Evolutionary conservation across 2,329 filamentous ascomycete genomes (phyloP), one percentile per base, ranked within the genome.

Genomic region (Phialophora expanda): DNA sequence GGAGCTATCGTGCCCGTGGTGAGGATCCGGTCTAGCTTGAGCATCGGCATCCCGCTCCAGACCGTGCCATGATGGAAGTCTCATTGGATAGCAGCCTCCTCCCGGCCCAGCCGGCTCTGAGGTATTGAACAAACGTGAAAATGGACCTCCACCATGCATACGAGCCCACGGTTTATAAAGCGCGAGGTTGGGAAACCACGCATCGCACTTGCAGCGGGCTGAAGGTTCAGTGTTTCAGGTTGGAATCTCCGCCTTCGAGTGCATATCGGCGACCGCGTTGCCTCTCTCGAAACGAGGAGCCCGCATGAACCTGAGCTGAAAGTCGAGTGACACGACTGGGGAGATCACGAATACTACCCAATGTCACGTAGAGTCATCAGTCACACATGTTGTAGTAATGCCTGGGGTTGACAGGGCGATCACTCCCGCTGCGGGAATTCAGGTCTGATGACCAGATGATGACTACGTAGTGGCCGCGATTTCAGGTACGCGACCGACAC

Each of bases 351-450:
- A n/a, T 44, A n/a, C 38, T 9, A 7, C 38, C 38, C 38, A 44
- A n/a, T 44, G 38, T n/a, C 17, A n/a, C 7, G 8, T 17, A n/a
- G 17, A 5, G 2, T n/a, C 8, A 4, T 22, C 20, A n/a, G 22
- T 4, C 20, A 28, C 5, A n/a, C 12, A 8, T 53, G 8, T 24
- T 26, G 56, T 59, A 44, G 56, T 9, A 50, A 34, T 20, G 22
- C 28, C 56, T 26, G 41, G 30, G 14, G 17, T 44, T 58, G 56
- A 58, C 48, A 38, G 56, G 56, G 5, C 17, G 56, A 41, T 30
- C 5, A n/a, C 22, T 48, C n/a, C n/a, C 17, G 17, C 17, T 48
- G 22, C 17, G 17, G 17, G n/a, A 48, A n/a, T 30, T 7, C 30
- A 9, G 7, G 30, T 30, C 30, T 30, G 30, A 30, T 8, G 22